Conservation (phyloP, 345 rosid genomes). For the Acer negundo region DNA sequence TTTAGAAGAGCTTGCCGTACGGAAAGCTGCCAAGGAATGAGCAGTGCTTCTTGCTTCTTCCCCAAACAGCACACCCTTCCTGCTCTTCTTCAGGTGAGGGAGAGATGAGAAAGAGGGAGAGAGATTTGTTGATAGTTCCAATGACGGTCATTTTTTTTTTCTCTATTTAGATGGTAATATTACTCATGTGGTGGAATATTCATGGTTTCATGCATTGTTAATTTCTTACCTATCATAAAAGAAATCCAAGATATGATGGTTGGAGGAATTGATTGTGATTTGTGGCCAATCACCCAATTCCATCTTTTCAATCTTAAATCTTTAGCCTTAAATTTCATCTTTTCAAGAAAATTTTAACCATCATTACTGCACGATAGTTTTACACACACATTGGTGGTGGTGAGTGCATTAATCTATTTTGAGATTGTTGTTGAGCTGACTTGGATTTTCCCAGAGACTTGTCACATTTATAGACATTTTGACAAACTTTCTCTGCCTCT, state of each 20-base stretch:
- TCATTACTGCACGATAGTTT: background rate
- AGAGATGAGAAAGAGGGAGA: conserved; percentile 15
- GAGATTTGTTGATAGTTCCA: conserved; percentile 15
- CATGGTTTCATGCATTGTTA: background rate
- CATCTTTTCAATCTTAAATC: background rate
- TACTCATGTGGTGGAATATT: conserved; percentile 12
- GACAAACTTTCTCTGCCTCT: background rate
- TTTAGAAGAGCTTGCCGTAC: conserved; percentile 58
- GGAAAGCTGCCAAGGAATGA: conserved; percentile 28
- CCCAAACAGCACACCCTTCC: conserved; percentile 22
- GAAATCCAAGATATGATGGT: conserved; percentile 11
- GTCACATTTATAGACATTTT: background rate
- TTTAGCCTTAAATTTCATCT: background rate
- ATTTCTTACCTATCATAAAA: background rate
- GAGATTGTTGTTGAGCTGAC: conserved; percentile 2
- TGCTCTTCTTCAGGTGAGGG: conserved; percentile 24
- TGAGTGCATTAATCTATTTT: background rate
- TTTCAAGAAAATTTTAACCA: background rate
- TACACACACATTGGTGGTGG: background rate
- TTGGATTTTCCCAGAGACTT: background rate
- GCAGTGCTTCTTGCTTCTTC: conserved; percentile 28
- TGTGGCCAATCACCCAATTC: conserved; percentile 12
- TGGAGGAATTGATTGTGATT: background rate
- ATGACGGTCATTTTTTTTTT: background rate
- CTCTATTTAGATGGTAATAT: conserved; percentile 17